phyloP scores from a whole-genome alignment of 108 stramenopile genomes.

The Nannochloropsis granulata region DNA sequence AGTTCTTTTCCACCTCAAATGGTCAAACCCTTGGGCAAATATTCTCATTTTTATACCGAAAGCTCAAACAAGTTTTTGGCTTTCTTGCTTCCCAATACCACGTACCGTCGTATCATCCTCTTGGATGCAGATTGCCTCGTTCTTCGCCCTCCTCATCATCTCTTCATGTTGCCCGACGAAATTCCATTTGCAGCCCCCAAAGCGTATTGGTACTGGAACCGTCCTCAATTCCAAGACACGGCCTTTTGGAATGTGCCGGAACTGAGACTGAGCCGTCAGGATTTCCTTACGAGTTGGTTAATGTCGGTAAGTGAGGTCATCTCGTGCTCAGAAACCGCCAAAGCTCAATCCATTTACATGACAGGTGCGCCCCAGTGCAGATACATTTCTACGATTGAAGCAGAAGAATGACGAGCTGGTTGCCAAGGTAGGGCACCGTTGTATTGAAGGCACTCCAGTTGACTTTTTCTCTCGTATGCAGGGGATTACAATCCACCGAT shows the following conservation, averaged over 20 bases:
- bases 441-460: too few relatives aligned
- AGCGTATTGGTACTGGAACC: not conserved
- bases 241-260: not conserved
- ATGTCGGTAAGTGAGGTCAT: not conserved
- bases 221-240: not conserved
- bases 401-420: not conserved
- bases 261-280: not conserved
- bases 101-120: not conserved
- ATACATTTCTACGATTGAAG: not conserved
- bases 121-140: not conserved
- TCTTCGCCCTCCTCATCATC: not conserved
- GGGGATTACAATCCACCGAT: too few relatives aligned
- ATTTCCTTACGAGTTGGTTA: not conserved
- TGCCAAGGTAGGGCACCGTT: not conserved
- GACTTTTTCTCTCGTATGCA: too few relatives aligned
- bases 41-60: not conserved
- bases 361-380: not conserved
- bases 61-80: not conserved
- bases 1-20: not conserved
- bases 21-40: not conserved
- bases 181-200: not conserved
- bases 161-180: not conserved
- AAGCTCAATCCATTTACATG: not conserved
- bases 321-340: not conserved
- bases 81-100: not conserved